phyloP scores from a whole-genome alignment of 2,329 filamentous ascomycete genomes.

The Exophiala sideris region DNA sequence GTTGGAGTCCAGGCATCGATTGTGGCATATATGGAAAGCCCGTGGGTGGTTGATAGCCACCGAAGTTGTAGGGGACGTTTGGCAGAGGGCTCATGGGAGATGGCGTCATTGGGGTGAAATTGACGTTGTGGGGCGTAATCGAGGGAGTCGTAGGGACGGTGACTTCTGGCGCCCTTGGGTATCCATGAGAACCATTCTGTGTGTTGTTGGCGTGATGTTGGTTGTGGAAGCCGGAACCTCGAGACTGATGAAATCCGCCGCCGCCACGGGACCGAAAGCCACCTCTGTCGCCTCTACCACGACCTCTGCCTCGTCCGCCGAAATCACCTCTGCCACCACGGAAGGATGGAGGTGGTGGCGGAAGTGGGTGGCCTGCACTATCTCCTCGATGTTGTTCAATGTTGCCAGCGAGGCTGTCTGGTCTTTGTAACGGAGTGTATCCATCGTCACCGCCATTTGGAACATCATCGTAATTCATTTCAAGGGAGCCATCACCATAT shows the following conservation, averaged over 20 bases:
- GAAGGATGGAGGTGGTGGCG: conserved; percentile 16
- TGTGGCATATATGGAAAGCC: conserved; percentile 10
- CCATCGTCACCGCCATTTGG: conserved; percentile 46
- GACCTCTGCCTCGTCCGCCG: conserved; percentile 40
- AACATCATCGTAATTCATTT: conserved; percentile 65
- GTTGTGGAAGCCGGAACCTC: conserved; percentile 20
- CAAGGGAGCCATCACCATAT: conserved; percentile 36
- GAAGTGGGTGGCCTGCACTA: conserved; percentile 7
- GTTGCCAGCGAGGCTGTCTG: conserved; percentile 56
- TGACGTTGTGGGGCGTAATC: conserved; percentile 18
- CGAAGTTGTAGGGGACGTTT: conserved; percentile 20
- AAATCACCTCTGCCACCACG: conserved; percentile 33
- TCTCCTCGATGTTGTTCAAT: conserved; percentile 22
- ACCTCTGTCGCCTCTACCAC: conserved; percentile 29
- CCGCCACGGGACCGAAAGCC: conserved; percentile 30
- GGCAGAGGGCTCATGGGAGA: conserved; percentile 28
- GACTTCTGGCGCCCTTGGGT: conserved; percentile 9
- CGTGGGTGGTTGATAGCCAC: conserved; percentile 3
- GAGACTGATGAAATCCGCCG: conserved; percentile 27
- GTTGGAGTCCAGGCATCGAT: conserved; percentile 2
- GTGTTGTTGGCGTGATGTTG: conserved; percentile 11
- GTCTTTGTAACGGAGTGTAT: conserved; percentile 69
- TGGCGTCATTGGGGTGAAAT: conserved; percentile 23
- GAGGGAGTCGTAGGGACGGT: conserved; percentile 21
- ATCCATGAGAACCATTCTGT: conserved; percentile 4